Evolutionary conservation across 441 rosid genomes (phyloP).

Genomic region (Viola pubescens): DNA sequence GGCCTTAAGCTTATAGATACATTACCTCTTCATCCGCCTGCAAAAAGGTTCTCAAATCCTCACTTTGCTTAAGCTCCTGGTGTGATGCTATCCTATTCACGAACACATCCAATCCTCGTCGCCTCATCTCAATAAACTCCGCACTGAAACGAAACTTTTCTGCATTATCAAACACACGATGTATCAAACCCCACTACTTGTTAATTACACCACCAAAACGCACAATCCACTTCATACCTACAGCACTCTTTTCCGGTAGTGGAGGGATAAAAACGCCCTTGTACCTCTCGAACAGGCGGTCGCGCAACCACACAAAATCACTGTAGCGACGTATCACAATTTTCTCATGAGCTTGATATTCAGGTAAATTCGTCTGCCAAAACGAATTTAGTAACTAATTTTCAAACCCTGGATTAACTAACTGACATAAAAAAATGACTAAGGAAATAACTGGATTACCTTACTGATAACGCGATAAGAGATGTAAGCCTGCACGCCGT

Average conservation of each 20-base stretch:
- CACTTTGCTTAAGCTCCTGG: slow-evolving; percentile 83
- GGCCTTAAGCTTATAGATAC: neutral
- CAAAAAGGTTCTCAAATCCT: slow-evolving; percentile 89
- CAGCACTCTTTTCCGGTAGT: slow-evolving; percentile 96
- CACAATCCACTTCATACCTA: slow-evolving; percentile 44
- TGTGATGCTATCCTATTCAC: slow-evolving; percentile 90
- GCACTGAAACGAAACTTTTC: slow-evolving; percentile 97
- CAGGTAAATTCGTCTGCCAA: slow-evolving; percentile 73
- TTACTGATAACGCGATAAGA: slow-evolving; percentile 90
- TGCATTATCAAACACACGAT: slow-evolving; percentile 29
- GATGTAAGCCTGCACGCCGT: slow-evolving; percentile 91
- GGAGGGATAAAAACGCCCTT: slow-evolving; percentile 94
- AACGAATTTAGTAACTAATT: neutral
- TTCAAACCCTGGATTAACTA: neutral
- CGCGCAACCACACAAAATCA: slow-evolving; percentile 88
- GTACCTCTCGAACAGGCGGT: slow-evolving; percentile 82
- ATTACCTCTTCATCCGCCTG: slow-evolving; percentile 97
- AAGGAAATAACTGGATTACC: slow-evolving; percentile 32
- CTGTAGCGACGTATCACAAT: slow-evolving; percentile 90
- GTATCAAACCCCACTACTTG: neutral
- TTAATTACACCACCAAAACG: neutral
- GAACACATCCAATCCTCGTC: slow-evolving; percentile 81
- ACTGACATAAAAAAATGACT: neutral
- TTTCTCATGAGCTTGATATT: slow-evolving; percentile 88
- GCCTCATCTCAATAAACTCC: slow-evolving; percentile 96